phyloP scores from a whole-genome alignment of 176 grass and related monocot genomes.

The Ensete glaucum region DNA sequence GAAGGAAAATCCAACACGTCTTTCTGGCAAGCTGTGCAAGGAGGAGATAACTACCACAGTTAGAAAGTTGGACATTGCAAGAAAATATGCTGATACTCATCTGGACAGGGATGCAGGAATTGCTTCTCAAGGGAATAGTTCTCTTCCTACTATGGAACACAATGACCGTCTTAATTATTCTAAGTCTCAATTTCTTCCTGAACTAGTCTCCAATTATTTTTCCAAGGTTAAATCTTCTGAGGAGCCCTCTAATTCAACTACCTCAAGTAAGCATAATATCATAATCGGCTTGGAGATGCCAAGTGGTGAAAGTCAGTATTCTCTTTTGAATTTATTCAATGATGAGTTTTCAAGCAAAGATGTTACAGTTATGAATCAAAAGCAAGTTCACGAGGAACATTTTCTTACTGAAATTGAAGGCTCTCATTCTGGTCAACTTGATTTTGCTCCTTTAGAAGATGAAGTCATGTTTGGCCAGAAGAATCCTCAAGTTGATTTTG shows the following conservation, averaged over 20 bases:
- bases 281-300: slow-evolving; percentile 12
- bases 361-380: neutral
- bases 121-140: neutral
- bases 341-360: slow-evolving; percentile 1
- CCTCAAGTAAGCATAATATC: slow-evolving; percentile 14
- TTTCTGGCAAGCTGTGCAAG: neutral
- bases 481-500: neutral
- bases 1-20: neutral
- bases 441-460: slow-evolving; percentile 1
- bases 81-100: too few species aligned
- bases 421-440: neutral
- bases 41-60: neutral
- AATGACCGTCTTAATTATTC: neutral
- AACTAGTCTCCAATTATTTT: neutral
- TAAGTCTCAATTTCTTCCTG: neutral
- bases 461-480: neutral
- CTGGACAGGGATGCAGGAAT: neutral
- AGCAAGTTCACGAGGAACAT: neutral
- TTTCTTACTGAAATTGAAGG: neutral
- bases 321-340: neutral
- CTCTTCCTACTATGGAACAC: neutral
- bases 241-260: neutral
- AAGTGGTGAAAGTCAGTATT: slow-evolving; percentile 18
- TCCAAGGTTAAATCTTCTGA: neutral
- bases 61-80: neutral